Percentiles rank a stretch among this genome's conserved stretches.
Evolutionary conservation across 495 filamentous ascomycete genomes (phyloP).

Genomic region (Halenospora varia): DNA sequence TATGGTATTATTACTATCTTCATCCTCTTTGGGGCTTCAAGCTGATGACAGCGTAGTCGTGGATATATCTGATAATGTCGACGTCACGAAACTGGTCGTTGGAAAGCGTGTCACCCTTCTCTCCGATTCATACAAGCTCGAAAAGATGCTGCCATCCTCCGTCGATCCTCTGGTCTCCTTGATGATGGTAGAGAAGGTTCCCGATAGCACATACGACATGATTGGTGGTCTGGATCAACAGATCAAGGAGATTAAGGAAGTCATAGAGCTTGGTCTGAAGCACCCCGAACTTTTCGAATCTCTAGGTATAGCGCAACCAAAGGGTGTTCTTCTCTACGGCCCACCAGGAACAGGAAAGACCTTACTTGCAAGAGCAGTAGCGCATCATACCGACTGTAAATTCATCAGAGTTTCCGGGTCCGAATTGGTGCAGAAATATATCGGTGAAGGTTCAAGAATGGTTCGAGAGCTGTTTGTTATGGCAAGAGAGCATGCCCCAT

Average conservation of each 20-base stretch:
- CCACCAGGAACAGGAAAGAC: constrained; percentile 98
- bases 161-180: constrained; percentile 99
- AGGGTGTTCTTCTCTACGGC: constrained; percentile 95
- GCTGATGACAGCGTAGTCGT: constrained; percentile 60
- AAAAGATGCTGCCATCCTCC: constrained; percentile 95
- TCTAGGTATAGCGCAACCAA: constrained; percentile 95
- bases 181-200: constrained; percentile 99
- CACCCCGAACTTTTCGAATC: constrained; percentile 99
- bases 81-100: constrained; percentile 90
- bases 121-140: constrained; percentile 94
- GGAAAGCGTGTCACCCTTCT: constrained; percentile 97
- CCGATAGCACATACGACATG: constrained; percentile 99
- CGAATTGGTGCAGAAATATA: constrained; percentile 98
- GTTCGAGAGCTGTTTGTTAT: constrained; percentile 98
- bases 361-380: constrained; percentile 88
- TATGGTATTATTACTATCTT: constrained; percentile 65
- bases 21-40: not conserved
- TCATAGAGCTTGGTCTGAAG: constrained; percentile 97
- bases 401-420: constrained; percentile 97
- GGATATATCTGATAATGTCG: constrained; percentile 91
- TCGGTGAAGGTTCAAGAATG: constrained; percentile 97
- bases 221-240: constrained; percentile 98
- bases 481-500: constrained; percentile 97
- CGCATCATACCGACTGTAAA: constrained; percentile 97
- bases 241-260: constrained; percentile 99